Percentiles rank a stretch among this genome's conserved stretches.
Evolutionary conservation across 345 rosid genomes (phyloP).

Genomic region (Angophora floribunda): DNA sequence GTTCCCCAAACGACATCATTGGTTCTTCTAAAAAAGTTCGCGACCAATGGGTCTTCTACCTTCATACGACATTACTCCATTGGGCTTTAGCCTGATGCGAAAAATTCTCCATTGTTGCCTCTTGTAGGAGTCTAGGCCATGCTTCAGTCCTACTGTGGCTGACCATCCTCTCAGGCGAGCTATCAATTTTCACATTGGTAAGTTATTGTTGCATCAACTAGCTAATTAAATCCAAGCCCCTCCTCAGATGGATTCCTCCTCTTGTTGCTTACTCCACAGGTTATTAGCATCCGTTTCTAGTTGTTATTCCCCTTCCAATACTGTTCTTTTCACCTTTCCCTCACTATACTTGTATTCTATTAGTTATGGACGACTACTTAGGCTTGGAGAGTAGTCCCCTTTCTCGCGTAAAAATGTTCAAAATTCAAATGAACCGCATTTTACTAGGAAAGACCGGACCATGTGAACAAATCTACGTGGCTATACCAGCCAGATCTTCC

Average conservation of each 20-base stretch:
- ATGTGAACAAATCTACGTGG: not conserved
- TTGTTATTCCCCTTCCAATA: not conserved
- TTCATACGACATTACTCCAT: not conserved
- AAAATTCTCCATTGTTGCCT: not conserved
- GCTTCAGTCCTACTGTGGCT: not conserved
- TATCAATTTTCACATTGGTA: not conserved
- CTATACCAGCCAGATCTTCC: not conserved
- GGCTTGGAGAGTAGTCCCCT: not conserved
- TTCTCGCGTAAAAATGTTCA: not conserved
- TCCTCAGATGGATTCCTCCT: not conserved
- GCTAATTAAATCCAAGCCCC: not conserved
- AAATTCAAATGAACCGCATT: not conserved
- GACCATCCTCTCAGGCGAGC: not conserved
- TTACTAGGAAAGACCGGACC: not conserved
- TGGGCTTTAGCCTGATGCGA: not conserved
- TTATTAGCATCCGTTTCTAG: not conserved
- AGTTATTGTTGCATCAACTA: not conserved
- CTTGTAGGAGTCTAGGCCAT: rapidly evolving
- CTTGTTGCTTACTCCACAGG: not conserved
- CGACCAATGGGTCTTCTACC: not conserved
- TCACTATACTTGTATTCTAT: not conserved
- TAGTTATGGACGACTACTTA: not conserved
- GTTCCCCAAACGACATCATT: rapidly evolving
- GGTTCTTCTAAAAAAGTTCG: not conserved
- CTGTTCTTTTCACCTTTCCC: not conserved